Evolutionary conservation across 495 filamentous ascomycete species (phyloP).

Genomic region (Aspergillus baeticus): DNA sequence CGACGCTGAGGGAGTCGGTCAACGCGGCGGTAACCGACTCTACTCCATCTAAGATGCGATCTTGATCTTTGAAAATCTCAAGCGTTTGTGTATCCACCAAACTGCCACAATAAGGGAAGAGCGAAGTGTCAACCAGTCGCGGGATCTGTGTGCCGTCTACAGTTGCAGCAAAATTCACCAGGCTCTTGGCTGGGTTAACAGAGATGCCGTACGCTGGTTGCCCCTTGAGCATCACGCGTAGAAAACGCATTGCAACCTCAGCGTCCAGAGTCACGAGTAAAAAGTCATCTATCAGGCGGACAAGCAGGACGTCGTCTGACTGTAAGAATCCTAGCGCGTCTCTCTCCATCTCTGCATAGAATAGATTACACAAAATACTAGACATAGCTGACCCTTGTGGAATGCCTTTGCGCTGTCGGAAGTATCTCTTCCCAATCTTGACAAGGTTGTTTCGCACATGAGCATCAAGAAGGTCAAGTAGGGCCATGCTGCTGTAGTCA

Average conservation of each 20-base stretch:
- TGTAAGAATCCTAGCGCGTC: constrained; percentile 65
- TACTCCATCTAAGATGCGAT: constrained; percentile 48
- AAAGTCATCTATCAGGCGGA: constrained; percentile 91
- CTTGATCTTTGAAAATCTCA: constrained; percentile 65
- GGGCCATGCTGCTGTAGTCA: constrained; percentile 48
- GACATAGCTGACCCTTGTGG: constrained; percentile 91
- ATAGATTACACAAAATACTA: constrained; percentile 85
- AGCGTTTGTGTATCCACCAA: constrained; percentile 73
- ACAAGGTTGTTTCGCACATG: constrained; percentile 83
- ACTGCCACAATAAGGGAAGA: constrained; percentile 87
- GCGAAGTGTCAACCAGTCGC: constrained; percentile 39
- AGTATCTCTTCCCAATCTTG: constrained; percentile 86
- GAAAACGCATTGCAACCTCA: constrained; percentile 64
- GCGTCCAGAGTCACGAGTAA: constrained; percentile 74
- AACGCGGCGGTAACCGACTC: constrained; percentile 32
- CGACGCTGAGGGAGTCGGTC: constrained; percentile 71
- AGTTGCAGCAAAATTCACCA: constrained; percentile 78
- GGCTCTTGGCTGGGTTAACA: constrained; percentile 74
- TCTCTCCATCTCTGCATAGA: constrained; percentile 83
- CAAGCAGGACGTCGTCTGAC: constrained; percentile 59
- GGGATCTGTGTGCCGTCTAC: constrained; percentile 57
- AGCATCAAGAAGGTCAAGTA: constrained; percentile 70
- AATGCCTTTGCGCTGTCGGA: constrained; percentile 83
- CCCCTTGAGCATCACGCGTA: constrained; percentile 76
- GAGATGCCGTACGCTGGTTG: constrained; percentile 74